Base-by-base conservation (phyloP, 129 eudicot genomes). In the Kitagawia praeruptora region DNA sequence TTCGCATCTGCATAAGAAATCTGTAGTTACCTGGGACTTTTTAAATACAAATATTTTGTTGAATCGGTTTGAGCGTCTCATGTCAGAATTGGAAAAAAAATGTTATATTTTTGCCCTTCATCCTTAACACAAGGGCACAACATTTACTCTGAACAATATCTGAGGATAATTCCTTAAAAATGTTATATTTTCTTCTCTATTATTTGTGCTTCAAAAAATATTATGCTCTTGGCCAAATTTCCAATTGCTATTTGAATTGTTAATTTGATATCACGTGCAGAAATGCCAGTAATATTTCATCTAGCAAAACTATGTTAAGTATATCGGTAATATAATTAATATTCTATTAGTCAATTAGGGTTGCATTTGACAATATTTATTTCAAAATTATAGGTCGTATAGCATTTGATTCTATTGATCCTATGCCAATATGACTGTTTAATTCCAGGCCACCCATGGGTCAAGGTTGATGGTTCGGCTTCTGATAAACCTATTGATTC, bases 401-500 rank as follows among this genome's bases (percentile, higher is more conserved):
- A 38, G n/a, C 41, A 67, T 67, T 0, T 67, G n/a, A 70, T 28
- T 41, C 37, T 23, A 72, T 9, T 40, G 53, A 23, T n/a, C 45
- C 21, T 38, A 73, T 73, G 53, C 51, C 76, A n/a, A 73, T 4
- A 76, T 75, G 16, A 39, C 78, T 27, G 64, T n/a, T 77, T 39
- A 37, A 39, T 78, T 25, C 37, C 75, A 91, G 98, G 98, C 46
- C 98, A 90, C 74, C 98, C 98, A 23, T 93, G 96, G 96, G 85
- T 89, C 71, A 80, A 78, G 70, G 80, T 80, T 61, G 91, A 90
- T 80, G 96, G 98, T 39, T 85, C 85, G 56, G 98, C 96, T 63
- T 96, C 96, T 15, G 96, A 93, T 70, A 89, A 84, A 88, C 92
- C 94, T 80, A 89, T 93, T 47, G 96, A 89, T 85, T 80, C 92